Percentiles rank a stretch among this genome's conserved stretches.
Conservation (phyloP, 768 basidiomycete genomes). For the Neoboletus subvelutipes region DNA sequence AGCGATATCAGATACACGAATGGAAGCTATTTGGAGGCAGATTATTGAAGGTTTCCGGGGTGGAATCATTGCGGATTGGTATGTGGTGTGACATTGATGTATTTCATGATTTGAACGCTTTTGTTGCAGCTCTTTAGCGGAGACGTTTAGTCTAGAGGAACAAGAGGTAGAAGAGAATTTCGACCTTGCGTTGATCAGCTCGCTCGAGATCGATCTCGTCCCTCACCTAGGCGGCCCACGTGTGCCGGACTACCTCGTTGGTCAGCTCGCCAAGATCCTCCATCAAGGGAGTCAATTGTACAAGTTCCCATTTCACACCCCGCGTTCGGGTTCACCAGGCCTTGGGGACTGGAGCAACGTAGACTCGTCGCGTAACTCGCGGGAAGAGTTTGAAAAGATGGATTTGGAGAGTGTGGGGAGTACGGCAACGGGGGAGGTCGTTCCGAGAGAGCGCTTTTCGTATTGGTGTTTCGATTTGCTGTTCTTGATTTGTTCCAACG, state of each 20-base stretch:
- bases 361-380: slow-evolving; percentile 12
- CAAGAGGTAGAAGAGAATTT: slow-evolving; percentile 84
- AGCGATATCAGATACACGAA: slow-evolving; percentile 61
- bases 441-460: slow-evolving; percentile 81
- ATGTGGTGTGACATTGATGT: slow-evolving; percentile 19
- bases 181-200: slow-evolving; percentile 74
- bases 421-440: slow-evolving; percentile 53
- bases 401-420: slow-evolving; percentile 50
- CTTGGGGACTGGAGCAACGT: slow-evolving; percentile 6
- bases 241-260: slow-evolving; percentile 70
- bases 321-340: slow-evolving; percentile 11
- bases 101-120: neutral
- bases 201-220: slow-evolving; percentile 77
- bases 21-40: slow-evolving; percentile 85
- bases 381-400: slow-evolving; percentile 37
- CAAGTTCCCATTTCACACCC: slow-evolving; percentile 24
- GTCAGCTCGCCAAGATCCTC: slow-evolving; percentile 66
- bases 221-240: slow-evolving; percentile 69
- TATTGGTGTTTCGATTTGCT: slow-evolving; percentile 92
- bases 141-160: slow-evolving; percentile 56
- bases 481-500: slow-evolving; percentile 75
- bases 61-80: slow-evolving; percentile 86
- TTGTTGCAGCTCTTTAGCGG: slow-evolving; percentile 50
- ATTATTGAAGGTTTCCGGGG: slow-evolving; percentile 79
- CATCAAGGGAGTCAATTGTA: slow-evolving; percentile 71